Percentiles rank a stretch among this genome's conserved stretches.
Conservation (phyloP, 306 rosid species). For the Prunus kanzakura region DNA sequence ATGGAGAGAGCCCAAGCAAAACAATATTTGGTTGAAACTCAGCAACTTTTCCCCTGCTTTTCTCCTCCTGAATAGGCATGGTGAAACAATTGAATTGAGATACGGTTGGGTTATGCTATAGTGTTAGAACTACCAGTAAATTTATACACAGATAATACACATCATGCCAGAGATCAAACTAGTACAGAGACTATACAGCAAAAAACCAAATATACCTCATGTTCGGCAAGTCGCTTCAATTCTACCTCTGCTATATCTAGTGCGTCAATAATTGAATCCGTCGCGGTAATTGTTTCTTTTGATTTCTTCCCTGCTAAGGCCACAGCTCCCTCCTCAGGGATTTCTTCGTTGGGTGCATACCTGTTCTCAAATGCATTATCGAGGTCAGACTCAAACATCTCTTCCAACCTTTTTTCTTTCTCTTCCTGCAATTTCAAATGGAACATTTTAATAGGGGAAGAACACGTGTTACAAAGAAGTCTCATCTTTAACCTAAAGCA, state of each 20-base stretch:
- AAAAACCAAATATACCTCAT: conserved; percentile 47
- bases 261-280: conserved; percentile 79
- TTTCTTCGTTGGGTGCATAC: conserved; percentile 60
- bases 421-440: conserved; percentile 76
- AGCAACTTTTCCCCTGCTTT: conserved; percentile 34
- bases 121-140: neutral
- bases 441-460: conserved; percentile 7
- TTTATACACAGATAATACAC: neutral
- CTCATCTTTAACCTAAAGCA: neutral
- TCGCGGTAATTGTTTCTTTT: conserved; percentile 83
- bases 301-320: conserved; percentile 87
- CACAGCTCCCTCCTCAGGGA: conserved; percentile 96
- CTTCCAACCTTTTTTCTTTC: conserved; percentile 88
- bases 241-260: conserved; percentile 80
- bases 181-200: neutral
- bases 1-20: conserved; percentile 74
- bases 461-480: neutral
- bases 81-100: conserved; percentile 14
- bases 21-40: conserved; percentile 61
- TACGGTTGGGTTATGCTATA: neutral
- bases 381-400: conserved; percentile 74
- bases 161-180: neutral
- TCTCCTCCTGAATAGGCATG: conserved; percentile 60
- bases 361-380: conserved; percentile 69
- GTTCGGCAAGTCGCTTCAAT: conserved; percentile 51